phyloP scores from a whole-genome alignment of 2,329 filamentous ascomycete species.

The Aspergillus vadensis region DNA sequence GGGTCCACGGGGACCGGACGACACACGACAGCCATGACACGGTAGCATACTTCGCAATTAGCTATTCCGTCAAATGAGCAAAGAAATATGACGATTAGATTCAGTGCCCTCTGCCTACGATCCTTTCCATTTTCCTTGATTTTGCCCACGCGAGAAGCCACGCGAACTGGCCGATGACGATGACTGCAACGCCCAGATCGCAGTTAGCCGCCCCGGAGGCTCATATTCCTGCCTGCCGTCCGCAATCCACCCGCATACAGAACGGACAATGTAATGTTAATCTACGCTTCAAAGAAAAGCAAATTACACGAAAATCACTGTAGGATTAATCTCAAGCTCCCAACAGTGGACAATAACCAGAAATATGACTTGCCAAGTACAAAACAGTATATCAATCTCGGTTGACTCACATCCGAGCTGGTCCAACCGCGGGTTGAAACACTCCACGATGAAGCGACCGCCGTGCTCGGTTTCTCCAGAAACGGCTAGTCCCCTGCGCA shows the following conservation, averaged over 20 bases:
- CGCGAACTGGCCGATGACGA: conserved; percentile 4
- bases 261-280: too few relatives aligned
- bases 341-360: too few relatives aligned
- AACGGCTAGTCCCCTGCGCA: conserved; percentile 16
- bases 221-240: not conserved
- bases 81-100: conserved; percentile 10
- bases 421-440: not conserved
- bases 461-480: conserved; percentile 22
- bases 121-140: conserved; percentile 5
- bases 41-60: conserved; percentile 2
- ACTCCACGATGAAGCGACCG: not conserved
- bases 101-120: not conserved
- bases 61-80: conserved; percentile 8
- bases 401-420: not conserved
- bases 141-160: conserved; percentile 19
- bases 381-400: not conserved
- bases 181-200: not conserved
- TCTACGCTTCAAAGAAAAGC: too few relatives aligned
- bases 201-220: conserved; percentile 5
- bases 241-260: not conserved
- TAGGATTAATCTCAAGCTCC: too few relatives aligned
- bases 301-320: too few relatives aligned
- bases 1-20: not conserved
- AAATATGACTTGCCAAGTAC: not conserved
- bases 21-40: conserved; percentile 7